Percentiles rank a stretch among this genome's conserved stretches.
These are phyloP conservation scores for Ceratocystis huliohia DNA, from an alignment of 2,329 filamentous ascomycete genomes.

Conservation along the genomic window DNA sequence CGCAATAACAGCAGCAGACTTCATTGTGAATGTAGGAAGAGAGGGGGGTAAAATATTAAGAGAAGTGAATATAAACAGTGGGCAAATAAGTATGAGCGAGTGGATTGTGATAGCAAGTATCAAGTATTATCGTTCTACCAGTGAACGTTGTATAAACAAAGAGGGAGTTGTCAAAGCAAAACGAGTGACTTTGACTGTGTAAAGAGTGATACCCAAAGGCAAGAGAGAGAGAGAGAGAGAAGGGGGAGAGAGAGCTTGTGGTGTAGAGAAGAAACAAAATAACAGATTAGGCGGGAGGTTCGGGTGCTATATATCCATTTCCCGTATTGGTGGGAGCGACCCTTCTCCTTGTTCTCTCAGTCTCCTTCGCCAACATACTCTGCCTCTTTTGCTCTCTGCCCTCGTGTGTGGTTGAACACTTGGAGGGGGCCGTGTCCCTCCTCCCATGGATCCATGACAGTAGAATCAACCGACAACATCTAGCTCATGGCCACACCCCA, in stretches of 20 bases:
- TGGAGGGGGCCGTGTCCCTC: conserved; percentile 7
- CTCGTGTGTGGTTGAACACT: neutral
- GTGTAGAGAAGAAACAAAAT: conserved; percentile 6
- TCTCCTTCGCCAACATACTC: neutral
- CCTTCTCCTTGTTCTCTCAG: neutral
- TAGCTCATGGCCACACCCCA: neutral
- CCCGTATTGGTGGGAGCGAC: neutral
- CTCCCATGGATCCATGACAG: neutral
- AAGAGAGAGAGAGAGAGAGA: conserved; percentile 18
- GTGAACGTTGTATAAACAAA: conserved; percentile 20
- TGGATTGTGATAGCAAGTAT: conserved; percentile 27
- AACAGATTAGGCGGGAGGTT: neutral
- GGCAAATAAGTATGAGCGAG: conserved; percentile 26
- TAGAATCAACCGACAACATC: neutral
- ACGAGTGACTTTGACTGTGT: conserved; percentile 18
- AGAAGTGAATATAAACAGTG: conserved; percentile 21
- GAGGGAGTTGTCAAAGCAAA: conserved; percentile 22
- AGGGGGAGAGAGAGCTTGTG: conserved; percentile 22
- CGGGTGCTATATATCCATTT: conserved; percentile 16
- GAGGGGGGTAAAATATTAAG: conserved; percentile 23
- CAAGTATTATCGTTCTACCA: conserved; percentile 23
- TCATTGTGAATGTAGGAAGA: conserved; percentile 32
- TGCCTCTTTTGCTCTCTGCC: neutral
- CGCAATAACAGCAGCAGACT: conserved; percentile 36
- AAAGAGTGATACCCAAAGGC: conserved; percentile 17